Percentiles rank a stretch among this genome's conserved stretches.
These are phyloP conservation scores for Saccharomyces kudriavzevii DNA, from an alignment of 805 yeast species.

Conservation along the genomic window DNA sequence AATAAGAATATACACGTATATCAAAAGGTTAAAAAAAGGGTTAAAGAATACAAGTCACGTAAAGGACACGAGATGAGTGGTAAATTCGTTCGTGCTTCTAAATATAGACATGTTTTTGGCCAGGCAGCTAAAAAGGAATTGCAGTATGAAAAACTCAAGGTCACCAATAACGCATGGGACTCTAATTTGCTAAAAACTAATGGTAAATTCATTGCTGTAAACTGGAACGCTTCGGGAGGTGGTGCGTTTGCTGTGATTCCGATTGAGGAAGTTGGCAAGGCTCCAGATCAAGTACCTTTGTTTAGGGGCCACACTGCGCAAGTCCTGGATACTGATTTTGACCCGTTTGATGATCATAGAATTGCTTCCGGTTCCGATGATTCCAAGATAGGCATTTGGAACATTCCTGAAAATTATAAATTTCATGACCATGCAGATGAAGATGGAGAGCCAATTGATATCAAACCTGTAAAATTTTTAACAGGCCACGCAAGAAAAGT, in stretches of 20 bases:
- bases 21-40: background rate
- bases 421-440: conserved; percentile 50
- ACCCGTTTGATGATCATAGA: conserved; percentile 74
- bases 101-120: conserved; percentile 93
- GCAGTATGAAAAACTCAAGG: conserved; percentile 45
- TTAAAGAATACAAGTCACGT: background rate
- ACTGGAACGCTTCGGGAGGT: conserved; percentile 94
- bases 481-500: conserved; percentile 90
- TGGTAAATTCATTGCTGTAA: conserved; percentile 76
- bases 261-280: conserved; percentile 74
- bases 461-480: conserved; percentile 61
- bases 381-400: conserved; percentile 77
- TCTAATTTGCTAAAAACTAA: conserved; percentile 82
- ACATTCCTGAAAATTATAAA: conserved; percentile 74
- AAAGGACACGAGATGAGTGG: conserved; percentile 42
- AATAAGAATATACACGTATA: background rate
- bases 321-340: conserved; percentile 90
- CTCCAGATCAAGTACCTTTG: conserved; percentile 87
- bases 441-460: conserved; percentile 55
- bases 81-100: conserved; percentile 91
- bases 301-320: conserved; percentile 95
- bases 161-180: conserved; percentile 93
- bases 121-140: conserved; percentile 58
- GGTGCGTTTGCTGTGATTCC: conserved; percentile 97
- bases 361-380: conserved; percentile 79